Evolutionary conservation across 108 stramenopile species (phyloP).

Genomic region (Cyclotella baltica): DNA sequence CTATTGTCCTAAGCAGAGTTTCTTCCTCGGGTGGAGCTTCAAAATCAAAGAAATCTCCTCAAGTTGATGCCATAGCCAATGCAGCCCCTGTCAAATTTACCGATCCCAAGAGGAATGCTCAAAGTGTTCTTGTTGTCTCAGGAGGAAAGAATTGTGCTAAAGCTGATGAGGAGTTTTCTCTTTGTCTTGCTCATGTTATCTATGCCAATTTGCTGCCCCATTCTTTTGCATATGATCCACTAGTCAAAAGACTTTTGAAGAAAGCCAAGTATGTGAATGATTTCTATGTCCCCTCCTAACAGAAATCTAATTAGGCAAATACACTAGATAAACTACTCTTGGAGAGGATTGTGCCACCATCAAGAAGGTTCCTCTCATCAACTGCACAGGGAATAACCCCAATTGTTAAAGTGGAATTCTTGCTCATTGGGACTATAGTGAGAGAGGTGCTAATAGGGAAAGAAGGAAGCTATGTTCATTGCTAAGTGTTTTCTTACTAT

Average conservation of each 20-base stretch:
- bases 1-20: too few species aligned
- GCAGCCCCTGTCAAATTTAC: too few species aligned
- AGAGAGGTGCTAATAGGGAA: conserved; percentile 21
- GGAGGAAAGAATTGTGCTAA: too few species aligned
- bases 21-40: too few species aligned
- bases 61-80: too few species aligned
- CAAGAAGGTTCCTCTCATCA: conserved; percentile 8
- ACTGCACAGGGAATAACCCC: neutral
- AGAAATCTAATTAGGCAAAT: neutral
- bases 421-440: conserved; percentile 22
- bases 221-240: neutral
- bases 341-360: conserved; percentile 37
- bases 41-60: too few species aligned
- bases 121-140: too few species aligned
- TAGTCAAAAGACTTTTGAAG: neutral
- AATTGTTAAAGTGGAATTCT: conserved; percentile 4
- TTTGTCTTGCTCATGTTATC: neutral
- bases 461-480: conserved; percentile 34
- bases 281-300: neutral
- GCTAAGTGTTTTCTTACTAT: too few species aligned
- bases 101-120: too few species aligned
- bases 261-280: neutral
- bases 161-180: neutral
- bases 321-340: neutral
- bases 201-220: neutral